Evolutionary conservation across 345 rosid species (phyloP).

Genomic region (Corymbia maculata): DNA sequence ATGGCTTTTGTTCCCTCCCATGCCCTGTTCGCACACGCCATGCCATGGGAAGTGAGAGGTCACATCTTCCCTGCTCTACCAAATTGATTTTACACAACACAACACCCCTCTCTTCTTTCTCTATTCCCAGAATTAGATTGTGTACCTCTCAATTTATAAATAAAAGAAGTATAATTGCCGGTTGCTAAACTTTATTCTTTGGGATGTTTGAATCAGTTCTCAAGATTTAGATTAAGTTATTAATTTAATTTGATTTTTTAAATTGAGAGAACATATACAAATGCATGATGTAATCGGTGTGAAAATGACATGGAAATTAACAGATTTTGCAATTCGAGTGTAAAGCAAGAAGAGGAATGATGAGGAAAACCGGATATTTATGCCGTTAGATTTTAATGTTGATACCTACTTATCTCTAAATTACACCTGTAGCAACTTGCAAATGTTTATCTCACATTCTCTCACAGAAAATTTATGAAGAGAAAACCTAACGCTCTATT

Average conservation of each 20-base stretch:
- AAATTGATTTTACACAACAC: background rate
- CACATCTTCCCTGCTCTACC: background rate
- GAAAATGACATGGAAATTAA: background rate
- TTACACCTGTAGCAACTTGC: background rate
- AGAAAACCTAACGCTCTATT: background rate
- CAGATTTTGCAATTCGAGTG: background rate
- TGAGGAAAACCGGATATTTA: background rate
- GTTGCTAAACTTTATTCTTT: background rate
- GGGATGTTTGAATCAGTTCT: background rate
- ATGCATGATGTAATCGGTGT: accelerated
- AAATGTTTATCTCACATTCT: background rate
- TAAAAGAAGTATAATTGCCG: too few species aligned
- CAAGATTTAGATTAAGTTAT: background rate
- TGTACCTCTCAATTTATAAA: background rate
- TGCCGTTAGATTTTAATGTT: background rate
- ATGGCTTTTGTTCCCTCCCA: background rate
- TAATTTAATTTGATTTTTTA: background rate
- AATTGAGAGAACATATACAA: background rate
- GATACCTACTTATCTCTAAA: background rate
- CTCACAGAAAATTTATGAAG: background rate
- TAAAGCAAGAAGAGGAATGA: background rate
- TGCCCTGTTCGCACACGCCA: background rate
- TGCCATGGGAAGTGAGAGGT: background rate
- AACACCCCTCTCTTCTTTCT: background rate
- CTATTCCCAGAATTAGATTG: background rate